Conservation (phyloP, 441 rosid species). For the Adansonia gregorii region DNA sequence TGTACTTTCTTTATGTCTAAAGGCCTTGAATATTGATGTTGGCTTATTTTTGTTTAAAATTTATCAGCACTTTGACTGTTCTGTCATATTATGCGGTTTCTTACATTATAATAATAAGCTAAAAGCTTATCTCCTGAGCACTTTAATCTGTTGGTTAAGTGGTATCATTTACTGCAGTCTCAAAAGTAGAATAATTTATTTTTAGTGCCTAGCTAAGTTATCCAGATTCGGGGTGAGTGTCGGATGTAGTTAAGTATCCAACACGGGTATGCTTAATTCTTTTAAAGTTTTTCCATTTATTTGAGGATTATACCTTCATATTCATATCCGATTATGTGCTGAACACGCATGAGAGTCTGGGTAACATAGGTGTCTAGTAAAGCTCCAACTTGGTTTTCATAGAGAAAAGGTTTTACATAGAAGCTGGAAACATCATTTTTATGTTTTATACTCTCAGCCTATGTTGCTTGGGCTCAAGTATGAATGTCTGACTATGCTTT, state of each 20-base stretch:
- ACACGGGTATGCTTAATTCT: no score
- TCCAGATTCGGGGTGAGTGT: no score
- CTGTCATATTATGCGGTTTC: neutral
- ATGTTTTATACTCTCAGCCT: neutral
- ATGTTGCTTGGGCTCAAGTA: neutral
- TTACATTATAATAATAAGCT: neutral
- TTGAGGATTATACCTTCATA: no score
- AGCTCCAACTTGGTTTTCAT: neutral
- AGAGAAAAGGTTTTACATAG: neutral
- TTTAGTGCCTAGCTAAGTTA: neutral
- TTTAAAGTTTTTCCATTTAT: no score
- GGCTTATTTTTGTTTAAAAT: neutral
- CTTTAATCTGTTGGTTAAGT: neutral
- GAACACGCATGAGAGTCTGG: no score
- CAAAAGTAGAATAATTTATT: neutral
- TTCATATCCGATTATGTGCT: no score
- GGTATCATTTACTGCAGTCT: neutral
- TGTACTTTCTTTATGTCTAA: no score
- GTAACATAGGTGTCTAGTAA: neutral
- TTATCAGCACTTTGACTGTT: neutral
- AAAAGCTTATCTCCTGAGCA: neutral
- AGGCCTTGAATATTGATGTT: no score
- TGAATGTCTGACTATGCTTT: neutral
- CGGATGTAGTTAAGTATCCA: no score
- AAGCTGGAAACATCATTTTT: neutral